Base-by-base conservation (phyloP, 2,329 filamentous ascomycete genomes). In the Aureobasidium lini region DNA sequence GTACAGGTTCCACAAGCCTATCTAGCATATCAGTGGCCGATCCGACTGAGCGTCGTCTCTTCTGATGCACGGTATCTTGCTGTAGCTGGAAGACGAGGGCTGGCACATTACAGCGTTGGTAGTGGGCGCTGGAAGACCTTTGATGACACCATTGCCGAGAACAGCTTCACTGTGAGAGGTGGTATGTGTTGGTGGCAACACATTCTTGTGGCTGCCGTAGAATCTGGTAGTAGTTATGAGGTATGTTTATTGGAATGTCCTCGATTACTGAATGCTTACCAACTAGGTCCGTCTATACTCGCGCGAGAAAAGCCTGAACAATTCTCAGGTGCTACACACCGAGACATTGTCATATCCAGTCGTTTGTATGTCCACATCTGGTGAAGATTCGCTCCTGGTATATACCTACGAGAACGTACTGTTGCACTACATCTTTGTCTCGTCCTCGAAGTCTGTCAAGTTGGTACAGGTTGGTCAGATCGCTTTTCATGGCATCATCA, bases 131-230 rank as follows among this genome's bases (percentile, higher is more conserved):
- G 94, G 94, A 96, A 95, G 71, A 95, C 88, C 0, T 99, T 99
- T 71, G 82, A 87, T 50, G 90, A 92, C 66, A 82, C 86, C 29
- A 84, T 82, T 32, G 82, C 87, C 68, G 94, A 97, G 72, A 91
- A 92, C 66, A 90, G 92, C 63, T 99, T 99, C 70, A 85, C 90
- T 28, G 90, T 99, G 13, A 82, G 92, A 63, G 94, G 94, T 50
- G 94, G 94, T 6, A 96, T 99, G 92, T 97, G 93, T 71, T 99
- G 94, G 94, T 92, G 95, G 70, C 91, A 95, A 65, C 93, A 99
- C 73, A 89, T 97, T 34, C 79, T 99, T 16, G 89, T 97, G 59
- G 92, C 91, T 40, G 91, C 93, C 4, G 87, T 96, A n/a, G 94
- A 99, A 72, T 86, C 84, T 57, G 89, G 88, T 65, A 83, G 86